Conservation (phyloP, 306 rosid genomes). For the Gastrolobium bilobum region DNA sequence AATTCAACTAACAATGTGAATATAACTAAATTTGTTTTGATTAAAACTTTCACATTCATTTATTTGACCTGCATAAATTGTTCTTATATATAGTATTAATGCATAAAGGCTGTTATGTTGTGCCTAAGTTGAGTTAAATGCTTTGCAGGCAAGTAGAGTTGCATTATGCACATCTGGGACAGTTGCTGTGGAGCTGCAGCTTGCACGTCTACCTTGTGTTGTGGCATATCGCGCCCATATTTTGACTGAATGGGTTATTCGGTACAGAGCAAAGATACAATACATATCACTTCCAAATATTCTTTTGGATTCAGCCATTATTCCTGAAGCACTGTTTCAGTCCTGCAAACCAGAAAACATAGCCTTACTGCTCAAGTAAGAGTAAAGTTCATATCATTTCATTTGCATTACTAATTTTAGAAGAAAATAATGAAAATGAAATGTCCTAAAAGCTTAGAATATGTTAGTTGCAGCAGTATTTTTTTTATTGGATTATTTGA, state of each 20-base stretch:
- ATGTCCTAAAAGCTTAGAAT: constrained; percentile 31
- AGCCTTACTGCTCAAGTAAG: constrained; percentile 66
- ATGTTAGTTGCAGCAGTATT: neutral
- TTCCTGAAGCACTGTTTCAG: constrained; percentile 86
- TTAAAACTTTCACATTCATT: neutral
- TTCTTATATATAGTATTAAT: neutral
- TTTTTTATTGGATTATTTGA: constrained; percentile 4
- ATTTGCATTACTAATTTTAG: neutral
- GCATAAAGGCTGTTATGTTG: constrained; percentile 36
- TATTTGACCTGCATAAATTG: neutral
- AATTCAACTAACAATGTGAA: constrained; percentile 22
- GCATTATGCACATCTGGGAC: constrained; percentile 96
- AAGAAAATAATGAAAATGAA: neutral
- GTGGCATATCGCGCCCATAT: constrained; percentile 91
- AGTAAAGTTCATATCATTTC: neutral
- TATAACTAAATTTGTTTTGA: neutral
- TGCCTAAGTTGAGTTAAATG: constrained; percentile 35
- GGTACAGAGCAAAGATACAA: constrained; percentile 69
- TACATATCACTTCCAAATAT: constrained; percentile 89
- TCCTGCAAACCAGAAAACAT: constrained; percentile 71
- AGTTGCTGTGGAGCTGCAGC: constrained; percentile 83
- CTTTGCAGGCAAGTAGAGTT: constrained; percentile 82
- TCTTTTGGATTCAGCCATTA: constrained; percentile 74
- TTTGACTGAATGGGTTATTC: constrained; percentile 82
- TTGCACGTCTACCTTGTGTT: constrained; percentile 85